Evolutionary conservation across 176 grass and related monocot genomes (phyloP).

Genomic region (Aegilops tauschii): DNA sequence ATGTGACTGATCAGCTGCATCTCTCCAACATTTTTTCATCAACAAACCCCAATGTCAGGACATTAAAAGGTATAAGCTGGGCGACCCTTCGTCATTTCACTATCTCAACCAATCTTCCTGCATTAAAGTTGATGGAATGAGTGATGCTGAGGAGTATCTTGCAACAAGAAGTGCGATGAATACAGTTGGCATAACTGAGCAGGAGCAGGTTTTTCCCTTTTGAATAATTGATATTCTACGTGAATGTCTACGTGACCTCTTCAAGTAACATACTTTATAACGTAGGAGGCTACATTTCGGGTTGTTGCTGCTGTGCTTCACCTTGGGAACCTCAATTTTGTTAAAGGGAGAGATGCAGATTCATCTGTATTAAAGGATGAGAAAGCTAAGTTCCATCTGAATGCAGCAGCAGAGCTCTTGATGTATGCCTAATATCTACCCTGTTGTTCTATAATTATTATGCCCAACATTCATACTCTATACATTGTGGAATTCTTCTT

Average conservation of each 20-base stretch:
- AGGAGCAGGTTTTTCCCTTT: slow-evolving; percentile 66
- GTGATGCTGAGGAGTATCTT: slow-evolving; percentile 79
- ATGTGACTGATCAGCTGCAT: background rate
- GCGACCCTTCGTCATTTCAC: slow-evolving; percentile 58
- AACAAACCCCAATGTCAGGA: slow-evolving; percentile 47
- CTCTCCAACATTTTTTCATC: slow-evolving; percentile 11
- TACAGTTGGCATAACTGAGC: slow-evolving; percentile 78
- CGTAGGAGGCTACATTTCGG: slow-evolving; percentile 80
- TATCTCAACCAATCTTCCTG: slow-evolving; percentile 93
- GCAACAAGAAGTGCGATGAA: slow-evolving; percentile 89
- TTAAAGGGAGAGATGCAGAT: slow-evolving; percentile 82
- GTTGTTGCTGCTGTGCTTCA: slow-evolving; percentile 94
- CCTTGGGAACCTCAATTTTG: slow-evolving; percentile 93
- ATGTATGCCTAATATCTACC: slow-evolving; percentile 56
- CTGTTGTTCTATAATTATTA: background rate
- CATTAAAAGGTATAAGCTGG: slow-evolving; percentile 69
- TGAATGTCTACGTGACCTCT: slow-evolving; percentile 16
- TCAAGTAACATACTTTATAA: slow-evolving; percentile 8
- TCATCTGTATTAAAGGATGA: slow-evolving; percentile 88
- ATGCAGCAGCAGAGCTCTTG: slow-evolving; percentile 76
- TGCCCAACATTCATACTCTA: background rate
- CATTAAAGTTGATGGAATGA: slow-evolving; percentile 72
- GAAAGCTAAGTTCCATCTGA: slow-evolving; percentile 84
- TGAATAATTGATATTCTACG: slow-evolving; percentile 9
- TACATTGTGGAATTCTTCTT: slow-evolving; percentile 15